phyloP scores from a whole-genome alignment of 257 asterid species.

The Solanum chiquidenum region DNA sequence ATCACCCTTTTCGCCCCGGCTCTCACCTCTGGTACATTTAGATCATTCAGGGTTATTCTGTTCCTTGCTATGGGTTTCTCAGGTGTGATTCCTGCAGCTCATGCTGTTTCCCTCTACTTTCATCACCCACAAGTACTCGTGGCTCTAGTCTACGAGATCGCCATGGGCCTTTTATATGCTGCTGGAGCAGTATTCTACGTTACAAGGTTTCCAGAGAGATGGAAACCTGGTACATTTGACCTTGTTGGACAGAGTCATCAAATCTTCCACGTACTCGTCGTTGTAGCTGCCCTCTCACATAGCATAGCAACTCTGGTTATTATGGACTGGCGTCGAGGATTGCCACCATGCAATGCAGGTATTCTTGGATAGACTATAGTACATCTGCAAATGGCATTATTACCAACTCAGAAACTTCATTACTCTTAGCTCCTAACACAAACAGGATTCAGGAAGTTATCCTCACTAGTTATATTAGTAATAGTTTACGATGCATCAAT shows the following conservation, averaged over 20 bases:
- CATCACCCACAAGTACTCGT: constrained; percentile 34
- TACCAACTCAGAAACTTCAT: not conserved
- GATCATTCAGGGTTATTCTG: constrained; percentile 56
- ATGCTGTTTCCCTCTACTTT: constrained; percentile 47
- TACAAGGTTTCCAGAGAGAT: constrained; percentile 75
- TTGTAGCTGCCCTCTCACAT: constrained; percentile 75
- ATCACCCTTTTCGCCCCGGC: constrained; percentile 62
- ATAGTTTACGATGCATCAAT: not conserved
- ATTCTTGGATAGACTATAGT: not conserved
- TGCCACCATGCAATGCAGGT: constrained; percentile 11
- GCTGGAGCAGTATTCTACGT: constrained; percentile 60
- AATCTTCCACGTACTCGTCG: constrained; percentile 71
- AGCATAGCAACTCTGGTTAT: constrained; percentile 53
- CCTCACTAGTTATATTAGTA: not conserved
- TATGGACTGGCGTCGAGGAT: constrained; percentile 73
- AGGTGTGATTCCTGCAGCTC: constrained; percentile 80
- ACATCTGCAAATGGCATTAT: not conserved
- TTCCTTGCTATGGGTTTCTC: constrained; percentile 87
- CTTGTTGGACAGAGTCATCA: constrained; percentile 94
- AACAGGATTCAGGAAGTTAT: not conserved
- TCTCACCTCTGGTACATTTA: constrained; percentile 44
- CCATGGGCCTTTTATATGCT: constrained; percentile 72
- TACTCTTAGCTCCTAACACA: not conserved
- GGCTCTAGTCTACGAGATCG: constrained; percentile 62
- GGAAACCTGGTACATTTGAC: constrained; percentile 84